These are phyloP conservation scores for Claviceps arundinis DNA, from an alignment of 2,329 filamentous ascomycete species.

Conservation along the genomic window DNA sequence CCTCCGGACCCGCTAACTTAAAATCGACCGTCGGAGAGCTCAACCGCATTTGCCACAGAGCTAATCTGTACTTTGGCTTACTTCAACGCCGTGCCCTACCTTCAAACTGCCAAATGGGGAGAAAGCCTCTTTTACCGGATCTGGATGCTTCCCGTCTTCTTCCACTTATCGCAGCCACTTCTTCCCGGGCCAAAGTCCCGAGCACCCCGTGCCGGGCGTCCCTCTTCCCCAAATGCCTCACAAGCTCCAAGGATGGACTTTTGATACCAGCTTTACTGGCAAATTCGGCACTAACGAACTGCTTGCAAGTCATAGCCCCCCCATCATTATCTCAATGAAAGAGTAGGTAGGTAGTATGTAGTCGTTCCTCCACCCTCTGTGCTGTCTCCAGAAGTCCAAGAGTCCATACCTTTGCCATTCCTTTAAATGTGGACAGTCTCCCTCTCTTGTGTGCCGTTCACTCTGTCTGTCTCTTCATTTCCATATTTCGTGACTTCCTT, in stretches of 20 bases:
- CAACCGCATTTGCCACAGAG: not conserved
- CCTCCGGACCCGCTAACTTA: not conserved
- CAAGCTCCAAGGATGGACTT: not conserved
- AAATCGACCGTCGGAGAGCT: not conserved
- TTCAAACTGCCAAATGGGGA: not conserved
- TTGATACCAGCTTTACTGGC: not conserved
- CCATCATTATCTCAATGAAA: too few species aligned
- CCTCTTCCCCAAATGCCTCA: too few species aligned
- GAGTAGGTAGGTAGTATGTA: not conserved
- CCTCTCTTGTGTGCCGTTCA: not conserved
- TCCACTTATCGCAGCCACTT: not conserved
- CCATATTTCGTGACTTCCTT: not conserved
- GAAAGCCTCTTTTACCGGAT: not conserved
- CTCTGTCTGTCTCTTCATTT: too few species aligned
- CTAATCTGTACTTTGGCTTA: not conserved
- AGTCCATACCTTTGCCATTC: not conserved
- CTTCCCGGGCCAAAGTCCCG: not conserved
- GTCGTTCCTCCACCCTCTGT: slow-evolving; percentile 1
- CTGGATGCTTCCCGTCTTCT: not conserved
- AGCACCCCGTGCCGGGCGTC: not conserved
- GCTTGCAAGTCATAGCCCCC: not conserved
- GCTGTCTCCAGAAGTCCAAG: slow-evolving; percentile 5
- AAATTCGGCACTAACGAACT: not conserved
- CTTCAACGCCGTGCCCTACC: not conserved
- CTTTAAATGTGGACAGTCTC: not conserved